Evolutionary conservation across 306 rosid species (phyloP), one percentile per base, ranked within the genome.

Genomic region (Malus fusca): DNA sequence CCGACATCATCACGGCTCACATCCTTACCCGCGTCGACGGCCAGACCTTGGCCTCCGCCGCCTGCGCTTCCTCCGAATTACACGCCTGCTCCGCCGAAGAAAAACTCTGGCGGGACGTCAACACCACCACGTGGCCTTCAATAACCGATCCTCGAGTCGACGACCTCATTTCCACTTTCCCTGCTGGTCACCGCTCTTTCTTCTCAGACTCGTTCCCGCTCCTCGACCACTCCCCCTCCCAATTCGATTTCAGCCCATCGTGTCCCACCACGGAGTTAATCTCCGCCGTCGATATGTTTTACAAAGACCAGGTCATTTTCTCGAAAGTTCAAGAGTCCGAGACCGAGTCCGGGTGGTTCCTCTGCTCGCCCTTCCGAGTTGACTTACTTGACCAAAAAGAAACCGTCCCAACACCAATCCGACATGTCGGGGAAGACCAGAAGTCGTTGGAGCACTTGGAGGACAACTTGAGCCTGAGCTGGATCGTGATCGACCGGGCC

Each of bases 11-110:
- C 52, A 87, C 67, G 70, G 60, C 88, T 33, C 97, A 92, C 78
- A 88, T 95, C 84, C 91, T 95, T 28, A 80, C 68, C 66, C 89
- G 91, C 2, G 96, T 95, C 56, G 97, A 95, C 82, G 97, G 90
- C 67, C 77, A 88, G 6, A 12, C 92, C 19, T 89, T 95, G 15
- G 83, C 88, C 77, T 79, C 93, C 23, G 83, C 87, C 35, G 61
- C 91, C 25, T 77, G 89, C 31, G 51, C 92, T 2, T 82, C 89
- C 11, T 80, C 92, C 6, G 78, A 82, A 7, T 51, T 92, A 44
- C 92, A 81, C 66, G 37, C 69, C 12, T 93, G 92, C 79, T 88
- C 93, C 80, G 7, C 82, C 33, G 84, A 89, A n/a, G 81, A 79
- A 11, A 43, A 75, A 12, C 91, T 95, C 81, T 95, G 99, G 99